A percentile compares a stretch with the other conserved stretches of the same genome.
These are phyloP conservation scores for Physcia stellaris DNA, from an alignment of 495 filamentous ascomycete species.

Conservation along the genomic window DNA sequence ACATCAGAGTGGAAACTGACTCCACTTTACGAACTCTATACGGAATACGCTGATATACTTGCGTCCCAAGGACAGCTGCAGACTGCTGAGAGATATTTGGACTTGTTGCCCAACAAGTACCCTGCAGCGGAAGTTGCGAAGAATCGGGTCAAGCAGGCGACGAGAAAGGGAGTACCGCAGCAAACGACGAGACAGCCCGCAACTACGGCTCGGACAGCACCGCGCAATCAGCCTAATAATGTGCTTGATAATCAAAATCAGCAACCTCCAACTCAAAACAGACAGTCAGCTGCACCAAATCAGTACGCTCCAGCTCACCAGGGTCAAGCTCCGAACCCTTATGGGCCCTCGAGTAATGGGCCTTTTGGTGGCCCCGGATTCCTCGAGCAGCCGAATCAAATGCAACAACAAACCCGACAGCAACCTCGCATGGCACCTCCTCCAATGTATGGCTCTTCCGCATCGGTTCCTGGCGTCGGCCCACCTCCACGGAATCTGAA, in stretches of 20 bases:
- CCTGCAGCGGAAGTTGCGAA: conserved; percentile 80
- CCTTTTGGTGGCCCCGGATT: neutral
- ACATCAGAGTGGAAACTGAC: conserved; percentile 79
- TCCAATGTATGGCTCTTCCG: conserved; percentile 26
- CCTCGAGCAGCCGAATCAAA: conserved; percentile 7
- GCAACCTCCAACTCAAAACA: neutral
- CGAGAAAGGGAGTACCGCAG: conserved; percentile 45
- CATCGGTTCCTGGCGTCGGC: conserved; percentile 28
- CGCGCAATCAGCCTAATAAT: conserved; percentile 24
- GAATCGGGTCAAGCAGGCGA: conserved; percentile 76
- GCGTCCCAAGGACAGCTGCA: conserved; percentile 78
- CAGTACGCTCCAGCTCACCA: conserved; percentile 22
- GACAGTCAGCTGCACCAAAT: conserved; percentile 18
- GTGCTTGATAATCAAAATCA: conserved; percentile 10
- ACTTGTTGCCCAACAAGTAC: conserved; percentile 73
- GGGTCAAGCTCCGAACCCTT: conserved; percentile 41
- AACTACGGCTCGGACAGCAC: conserved; percentile 13
- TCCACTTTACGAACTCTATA: conserved; percentile 84
- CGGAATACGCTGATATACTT: conserved; percentile 91
- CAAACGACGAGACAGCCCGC: conserved; percentile 20
- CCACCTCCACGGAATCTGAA: conserved; percentile 44
- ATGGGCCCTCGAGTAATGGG: conserved; percentile 20
- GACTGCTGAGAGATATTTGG: conserved; percentile 80
- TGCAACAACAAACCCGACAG: neutral
- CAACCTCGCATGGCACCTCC: conserved; percentile 15